Base-by-base conservation (phyloP, 2,329 filamentous ascomycete genomes). In the Ambrosiella cleistominuta region DNA sequence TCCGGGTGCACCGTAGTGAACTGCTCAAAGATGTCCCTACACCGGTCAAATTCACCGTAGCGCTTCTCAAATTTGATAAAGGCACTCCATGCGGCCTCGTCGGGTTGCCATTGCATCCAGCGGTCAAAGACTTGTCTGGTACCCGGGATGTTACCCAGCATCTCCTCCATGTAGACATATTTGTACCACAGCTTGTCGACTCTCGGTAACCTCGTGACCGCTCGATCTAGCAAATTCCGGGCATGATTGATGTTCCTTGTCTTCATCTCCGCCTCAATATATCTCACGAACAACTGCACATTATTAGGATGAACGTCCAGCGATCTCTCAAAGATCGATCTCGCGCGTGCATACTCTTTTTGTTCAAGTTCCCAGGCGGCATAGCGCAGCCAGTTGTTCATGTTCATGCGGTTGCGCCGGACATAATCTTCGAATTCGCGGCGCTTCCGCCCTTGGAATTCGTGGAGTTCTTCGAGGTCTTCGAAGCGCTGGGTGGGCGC, bases 321-420 rank as follows among this genome's bases (percentile, higher is more conserved):
- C 54, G 91, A 91, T 64, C 93, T 81, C 74, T 98, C 93, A 66
- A 97, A 98, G 66, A 98, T 83, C 55, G 86, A 94, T 47, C 93
- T 79, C 37, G 93, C 93, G 58, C 93, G 85, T 57, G 85, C 83
- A 70, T 88, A 96, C 73, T 98, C 93, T 71, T 97, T 97, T 72
- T 98, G 93, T 69, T 98, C 91, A 61, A 97, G 78, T 74, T 98
- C 93, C 88, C 90, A 98, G 65, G 87, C 81, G 58, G 93, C 91
- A 76, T 98, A 98, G 66, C 90, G 86, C 78, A 93, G 88, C 93
- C 93, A 98, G 71, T 97, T 97, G 75, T 95, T 95, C 78, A 97
- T 89, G 67, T 94, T 95, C 68, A 96, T 79, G 66, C 91, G 76
- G 68, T 97, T 97, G 63, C 93, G 86, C 63, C 89, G 84, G 61